A percentile compares a stretch with the other conserved stretches of the same genome.
These are phyloP conservation scores for Phytophthora hybrid DNA, from an alignment of 352 stramenopile species.

Conservation along the genomic window DNA sequence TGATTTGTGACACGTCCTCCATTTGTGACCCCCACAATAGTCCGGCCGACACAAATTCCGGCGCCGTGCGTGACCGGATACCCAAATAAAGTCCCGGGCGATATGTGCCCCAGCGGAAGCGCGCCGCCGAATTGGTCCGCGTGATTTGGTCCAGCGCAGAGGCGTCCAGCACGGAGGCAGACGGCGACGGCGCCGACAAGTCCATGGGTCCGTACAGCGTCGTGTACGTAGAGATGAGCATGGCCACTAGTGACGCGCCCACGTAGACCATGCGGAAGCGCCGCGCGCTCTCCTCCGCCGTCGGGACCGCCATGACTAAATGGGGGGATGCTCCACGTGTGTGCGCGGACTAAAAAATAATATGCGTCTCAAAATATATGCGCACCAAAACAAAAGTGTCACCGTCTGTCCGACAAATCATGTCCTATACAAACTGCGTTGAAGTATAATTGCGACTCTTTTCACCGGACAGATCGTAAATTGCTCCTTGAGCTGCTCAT, in stretches of 20 bases:
- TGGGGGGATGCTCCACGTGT: constrained; percentile 10
- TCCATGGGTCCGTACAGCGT: constrained; percentile 34
- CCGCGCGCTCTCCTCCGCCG: constrained; percentile 32
- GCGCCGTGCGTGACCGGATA: constrained; percentile 72
- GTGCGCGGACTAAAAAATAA: neutral
- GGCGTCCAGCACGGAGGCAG: constrained; percentile 37
- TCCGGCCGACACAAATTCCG: constrained; percentile 70
- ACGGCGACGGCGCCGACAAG: neutral
- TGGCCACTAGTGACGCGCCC: constrained; percentile 32
- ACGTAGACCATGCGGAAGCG: constrained; percentile 40
- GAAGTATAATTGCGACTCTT: neutral
- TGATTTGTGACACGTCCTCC: constrained; percentile 76
- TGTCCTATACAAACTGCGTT: too few relatives aligned
- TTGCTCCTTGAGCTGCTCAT: constrained; percentile 12
- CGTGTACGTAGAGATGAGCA: constrained; percentile 39
- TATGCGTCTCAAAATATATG: neutral
- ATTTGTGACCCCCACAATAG: constrained; percentile 79
- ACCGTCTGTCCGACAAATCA: neutral
- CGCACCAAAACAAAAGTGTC: neutral
- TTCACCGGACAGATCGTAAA: neutral
- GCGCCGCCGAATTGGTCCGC: constrained; percentile 39
- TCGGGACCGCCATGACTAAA: constrained; percentile 23
- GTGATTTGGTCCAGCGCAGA: constrained; percentile 44
- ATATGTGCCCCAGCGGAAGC: constrained; percentile 79
- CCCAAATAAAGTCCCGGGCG: constrained; percentile 84